phyloP scores from a whole-genome alignment of 129 eudicot species.

The Tagetes patula region DNA sequence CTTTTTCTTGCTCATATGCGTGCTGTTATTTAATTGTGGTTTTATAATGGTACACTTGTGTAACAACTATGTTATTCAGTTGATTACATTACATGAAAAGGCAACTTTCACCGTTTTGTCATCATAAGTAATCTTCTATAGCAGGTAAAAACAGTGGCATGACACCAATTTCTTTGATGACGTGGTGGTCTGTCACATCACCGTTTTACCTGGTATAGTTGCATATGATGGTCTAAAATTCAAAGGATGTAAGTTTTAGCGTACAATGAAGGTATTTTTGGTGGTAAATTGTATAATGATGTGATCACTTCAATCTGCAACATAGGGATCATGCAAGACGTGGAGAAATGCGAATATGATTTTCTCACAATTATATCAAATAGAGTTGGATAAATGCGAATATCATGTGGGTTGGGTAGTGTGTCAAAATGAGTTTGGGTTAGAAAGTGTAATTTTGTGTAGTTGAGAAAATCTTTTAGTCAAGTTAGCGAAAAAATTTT shows the following conservation, averaged over 20 bases:
- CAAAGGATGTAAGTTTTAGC: too few species aligned
- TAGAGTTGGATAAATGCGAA: neutral
- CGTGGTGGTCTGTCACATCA: neutral
- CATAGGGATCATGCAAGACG: neutral
- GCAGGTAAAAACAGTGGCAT: too few species aligned
- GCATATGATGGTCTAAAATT: too few species aligned
- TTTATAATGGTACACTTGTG: conserved; percentile 3
- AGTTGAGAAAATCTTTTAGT: neutral
- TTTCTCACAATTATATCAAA: neutral
- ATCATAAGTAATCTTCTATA: neutral
- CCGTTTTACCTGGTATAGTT: neutral
- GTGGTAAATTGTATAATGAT: neutral
- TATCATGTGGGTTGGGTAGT: neutral
- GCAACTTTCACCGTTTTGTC: neutral
- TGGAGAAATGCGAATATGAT: neutral
- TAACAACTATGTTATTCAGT: neutral
- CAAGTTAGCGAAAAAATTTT: too few species aligned
- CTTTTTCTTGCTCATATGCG: neutral
- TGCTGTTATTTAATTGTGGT: conserved; percentile 7
- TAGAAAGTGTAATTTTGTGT: neutral
- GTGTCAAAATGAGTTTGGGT: neutral
- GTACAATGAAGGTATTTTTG: too few species aligned
- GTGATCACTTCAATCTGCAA: neutral
- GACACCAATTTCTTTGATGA: neutral
- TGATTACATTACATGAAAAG: neutral